These are phyloP conservation scores for Candida pseudoviswanathii DNA, from an alignment of 1,139 yeast species.

Conservation along the genomic window DNA sequence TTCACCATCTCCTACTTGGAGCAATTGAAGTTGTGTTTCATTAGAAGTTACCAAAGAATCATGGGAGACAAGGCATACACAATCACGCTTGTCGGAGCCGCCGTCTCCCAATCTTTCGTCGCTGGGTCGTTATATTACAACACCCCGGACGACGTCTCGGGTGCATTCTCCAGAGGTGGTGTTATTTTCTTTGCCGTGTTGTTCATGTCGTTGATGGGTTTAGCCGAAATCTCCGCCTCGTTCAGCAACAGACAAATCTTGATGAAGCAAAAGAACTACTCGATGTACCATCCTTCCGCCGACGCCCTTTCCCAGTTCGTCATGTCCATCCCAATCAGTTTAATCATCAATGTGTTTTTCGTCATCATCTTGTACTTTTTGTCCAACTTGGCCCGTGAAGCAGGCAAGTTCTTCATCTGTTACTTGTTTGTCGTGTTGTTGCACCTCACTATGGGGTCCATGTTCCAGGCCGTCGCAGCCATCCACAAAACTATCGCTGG, in stretches of 20 bases:
- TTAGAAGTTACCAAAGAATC: constrained; percentile 53
- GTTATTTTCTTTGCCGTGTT: constrained; percentile 53
- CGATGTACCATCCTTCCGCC: constrained; percentile 62
- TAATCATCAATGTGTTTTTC: constrained; percentile 46
- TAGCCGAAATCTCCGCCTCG: constrained; percentile 54
- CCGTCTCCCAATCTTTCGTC: constrained; percentile 52
- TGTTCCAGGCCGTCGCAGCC: constrained; percentile 55
- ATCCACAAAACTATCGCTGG: constrained; percentile 46
- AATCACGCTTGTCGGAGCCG: constrained; percentile 47
- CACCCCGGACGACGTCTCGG: constrained; percentile 40
- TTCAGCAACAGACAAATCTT: constrained; percentile 55
- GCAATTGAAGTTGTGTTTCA: constrained; percentile 49
- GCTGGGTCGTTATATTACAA: constrained; percentile 55
- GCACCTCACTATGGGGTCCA: constrained; percentile 35
- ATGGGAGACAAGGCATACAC: constrained; percentile 54
- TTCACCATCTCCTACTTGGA: constrained; percentile 47
- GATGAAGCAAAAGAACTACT: constrained; percentile 57
- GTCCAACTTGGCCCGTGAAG: constrained; percentile 49
- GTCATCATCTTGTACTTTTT: constrained; percentile 53
- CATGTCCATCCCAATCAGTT: constrained; percentile 50
- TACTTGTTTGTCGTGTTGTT: constrained; percentile 42
- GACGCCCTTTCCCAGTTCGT: constrained; percentile 52
- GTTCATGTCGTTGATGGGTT: constrained; percentile 55
- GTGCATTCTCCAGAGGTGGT: constrained; percentile 64
- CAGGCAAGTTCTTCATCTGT: constrained; percentile 57